phyloP scores from a whole-genome alignment of 805 yeast genomes.

The Saccharomycopsis lassenensis region DNA sequence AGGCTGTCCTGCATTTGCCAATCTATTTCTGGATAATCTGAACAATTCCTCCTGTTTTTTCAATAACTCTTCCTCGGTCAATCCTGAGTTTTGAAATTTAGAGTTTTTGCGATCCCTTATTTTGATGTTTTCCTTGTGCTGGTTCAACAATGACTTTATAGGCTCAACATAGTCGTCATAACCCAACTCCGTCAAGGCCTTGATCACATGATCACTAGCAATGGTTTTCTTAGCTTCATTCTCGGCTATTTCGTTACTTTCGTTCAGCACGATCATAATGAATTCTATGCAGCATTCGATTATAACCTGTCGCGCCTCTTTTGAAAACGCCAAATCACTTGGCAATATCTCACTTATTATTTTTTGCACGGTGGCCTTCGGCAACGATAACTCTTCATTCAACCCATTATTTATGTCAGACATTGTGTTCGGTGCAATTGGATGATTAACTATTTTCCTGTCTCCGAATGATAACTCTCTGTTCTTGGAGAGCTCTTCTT shows the following conservation, averaged over 20 bases:
- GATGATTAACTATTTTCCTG: too few species aligned
- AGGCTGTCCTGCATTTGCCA: slow-evolving; percentile 20
- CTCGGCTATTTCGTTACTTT: slow-evolving; percentile 92
- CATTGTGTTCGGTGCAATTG: too few species aligned
- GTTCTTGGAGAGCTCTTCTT: too few species aligned
- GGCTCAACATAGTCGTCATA: slow-evolving; percentile 77
- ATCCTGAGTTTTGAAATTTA: slow-evolving; percentile 86
- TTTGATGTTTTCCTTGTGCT: slow-evolving; percentile 81
- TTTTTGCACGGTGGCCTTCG: slow-evolving; percentile 87
- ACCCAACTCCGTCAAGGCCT: slow-evolving; percentile 80
- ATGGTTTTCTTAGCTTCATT: slow-evolving; percentile 93
- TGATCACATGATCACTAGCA: slow-evolving; percentile 90
- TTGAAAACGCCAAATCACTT: slow-evolving; percentile 74
- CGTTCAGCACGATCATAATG: slow-evolving; percentile 87
- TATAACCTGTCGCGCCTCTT: slow-evolving; percentile 89
- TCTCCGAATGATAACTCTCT: too few species aligned
- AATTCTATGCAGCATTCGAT: slow-evolving; percentile 95
- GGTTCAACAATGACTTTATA: slow-evolving; percentile 65
- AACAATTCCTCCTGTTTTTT: slow-evolving; percentile 89
- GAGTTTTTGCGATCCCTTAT: slow-evolving; percentile 85
- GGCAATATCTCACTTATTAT: slow-evolving; percentile 86
- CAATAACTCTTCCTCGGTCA: slow-evolving; percentile 84
- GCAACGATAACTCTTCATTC: slow-evolving; percentile 33
- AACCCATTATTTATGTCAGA: slow-evolving; percentile 21
- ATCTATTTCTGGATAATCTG: slow-evolving; percentile 59